These are phyloP conservation scores for Streptanthus diversifolius DNA, from an alignment of 345 rosid genomes.

Conservation along the genomic window DNA sequence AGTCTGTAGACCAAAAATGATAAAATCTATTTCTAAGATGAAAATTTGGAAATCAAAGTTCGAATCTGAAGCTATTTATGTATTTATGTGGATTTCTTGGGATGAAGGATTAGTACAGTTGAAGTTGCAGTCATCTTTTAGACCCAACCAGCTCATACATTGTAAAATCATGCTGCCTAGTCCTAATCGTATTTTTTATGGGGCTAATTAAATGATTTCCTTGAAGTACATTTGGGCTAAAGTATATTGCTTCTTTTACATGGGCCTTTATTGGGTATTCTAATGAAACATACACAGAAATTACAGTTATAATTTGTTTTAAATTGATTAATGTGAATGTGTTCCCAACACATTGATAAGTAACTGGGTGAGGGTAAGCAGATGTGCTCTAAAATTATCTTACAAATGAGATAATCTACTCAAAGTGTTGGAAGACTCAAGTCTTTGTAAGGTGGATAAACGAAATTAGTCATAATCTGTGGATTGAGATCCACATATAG, in stretches of 20 bases:
- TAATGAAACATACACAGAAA: not conserved
- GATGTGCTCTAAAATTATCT: not conserved
- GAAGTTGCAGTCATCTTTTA: not conserved
- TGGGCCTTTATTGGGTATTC: conserved; percentile 1
- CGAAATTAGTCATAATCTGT: too few relatives aligned
- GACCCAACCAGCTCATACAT: not conserved
- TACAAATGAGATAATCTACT: not conserved
- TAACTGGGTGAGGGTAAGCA: not conserved
- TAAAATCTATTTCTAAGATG: not conserved
- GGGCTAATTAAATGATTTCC: not conserved
- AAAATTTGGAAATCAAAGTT: not conserved
- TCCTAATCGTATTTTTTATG: not conserved
- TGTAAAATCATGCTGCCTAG: not conserved
- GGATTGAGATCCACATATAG: too few relatives aligned
- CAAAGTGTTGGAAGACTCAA: not conserved
- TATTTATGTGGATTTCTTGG: not conserved
- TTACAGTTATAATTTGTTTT: not conserved
- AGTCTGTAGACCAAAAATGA: not conserved
- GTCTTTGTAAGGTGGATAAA: too few relatives aligned
- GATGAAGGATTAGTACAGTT: not conserved
- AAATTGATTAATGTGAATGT: too few relatives aligned
- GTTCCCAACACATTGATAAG: not conserved
- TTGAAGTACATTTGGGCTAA: not conserved
- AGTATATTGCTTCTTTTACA: not conserved
- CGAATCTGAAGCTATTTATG: not conserved